phyloP scores from a whole-genome alignment of 2,329 filamentous ascomycete genomes.

The Calonectria hawksworthii region DNA sequence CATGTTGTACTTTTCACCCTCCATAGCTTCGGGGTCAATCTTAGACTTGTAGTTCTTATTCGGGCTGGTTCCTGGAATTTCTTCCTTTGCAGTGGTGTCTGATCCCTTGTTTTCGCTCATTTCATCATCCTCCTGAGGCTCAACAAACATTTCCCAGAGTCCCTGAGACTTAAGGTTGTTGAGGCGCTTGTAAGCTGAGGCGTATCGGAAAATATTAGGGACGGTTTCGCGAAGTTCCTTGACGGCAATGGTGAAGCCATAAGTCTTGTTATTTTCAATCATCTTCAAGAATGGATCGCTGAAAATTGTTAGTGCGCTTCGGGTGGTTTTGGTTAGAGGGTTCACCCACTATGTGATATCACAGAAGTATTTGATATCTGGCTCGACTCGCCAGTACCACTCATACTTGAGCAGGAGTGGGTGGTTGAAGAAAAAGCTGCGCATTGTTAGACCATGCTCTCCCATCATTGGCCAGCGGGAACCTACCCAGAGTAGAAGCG shows the following conservation, averaged over 20 bases:
- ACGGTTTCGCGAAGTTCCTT: conserved; percentile 98
- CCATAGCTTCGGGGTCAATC: conserved; percentile 93
- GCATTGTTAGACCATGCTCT: conserved; percentile 37
- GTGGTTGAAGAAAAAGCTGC: conserved; percentile 95
- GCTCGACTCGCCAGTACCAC: conserved; percentile 99
- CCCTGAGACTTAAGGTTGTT: conserved; percentile 93
- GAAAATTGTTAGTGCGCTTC: conserved; percentile 29
- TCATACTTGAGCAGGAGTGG: conserved; percentile 95
- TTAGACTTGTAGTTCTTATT: conserved; percentile 79
- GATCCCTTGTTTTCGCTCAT: conserved; percentile 60
- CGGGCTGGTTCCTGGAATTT: conserved; percentile 76
- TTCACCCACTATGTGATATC: conserved; percentile 91
- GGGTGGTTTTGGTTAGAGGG: background rate
- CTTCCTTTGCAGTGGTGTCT: conserved; percentile 83
- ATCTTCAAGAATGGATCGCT: conserved; percentile 97
- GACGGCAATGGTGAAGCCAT: conserved; percentile 98
- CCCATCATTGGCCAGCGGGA: background rate
- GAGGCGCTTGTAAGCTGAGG: conserved; percentile 95
- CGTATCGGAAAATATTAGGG: conserved; percentile 98
- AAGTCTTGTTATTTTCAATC: conserved; percentile 95
- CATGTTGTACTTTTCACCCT: conserved; percentile 99
- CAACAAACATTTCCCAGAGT: conserved; percentile 98
- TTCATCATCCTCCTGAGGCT: conserved; percentile 76
- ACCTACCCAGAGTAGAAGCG: conserved; percentile 96
- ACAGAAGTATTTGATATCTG: conserved; percentile 99